These are phyloP conservation scores for Globisporangium cystogenes DNA, from an alignment of 352 stramenopile genomes.

Conservation along the genomic window DNA sequence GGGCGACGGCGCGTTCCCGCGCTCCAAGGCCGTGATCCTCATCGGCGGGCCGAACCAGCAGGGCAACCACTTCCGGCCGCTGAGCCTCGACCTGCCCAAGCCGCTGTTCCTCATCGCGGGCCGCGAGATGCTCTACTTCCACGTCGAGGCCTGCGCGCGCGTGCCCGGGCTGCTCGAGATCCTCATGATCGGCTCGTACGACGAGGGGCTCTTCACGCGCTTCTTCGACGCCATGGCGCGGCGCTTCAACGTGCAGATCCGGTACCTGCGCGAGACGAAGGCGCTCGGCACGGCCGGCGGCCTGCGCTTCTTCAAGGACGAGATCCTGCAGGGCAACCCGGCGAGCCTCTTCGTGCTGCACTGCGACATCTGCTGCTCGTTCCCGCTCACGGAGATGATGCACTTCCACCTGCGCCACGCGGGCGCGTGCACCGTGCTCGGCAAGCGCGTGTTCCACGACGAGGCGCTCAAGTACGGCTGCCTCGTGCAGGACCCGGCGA, in stretches of 20 bases:
- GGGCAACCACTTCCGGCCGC: conserved; percentile 83
- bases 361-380: conserved; percentile 86
- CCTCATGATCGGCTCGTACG: conserved; percentile 86
- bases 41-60: conserved; percentile 84
- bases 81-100: conserved; percentile 84
- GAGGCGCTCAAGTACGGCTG: conserved; percentile 88
- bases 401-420: conserved; percentile 77
- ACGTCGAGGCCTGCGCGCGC: conserved; percentile 79
- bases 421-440: conserved; percentile 70
- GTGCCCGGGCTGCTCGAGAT: conserved; percentile 85
- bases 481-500: conserved; percentile 66
- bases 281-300: conserved; percentile 77
- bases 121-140: conserved; percentile 86
- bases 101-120: conserved; percentile 84
- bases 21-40: conserved; percentile 84
- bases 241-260: conserved; percentile 83
- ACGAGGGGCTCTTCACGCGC: conserved; percentile 83
- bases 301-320: conserved; percentile 79
- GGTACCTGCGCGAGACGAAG: conserved; percentile 78
- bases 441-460: conserved; percentile 86
- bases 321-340: conserved; percentile 73
- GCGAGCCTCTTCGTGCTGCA: conserved; percentile 79
- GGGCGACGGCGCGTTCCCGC: conserved; percentile 55
- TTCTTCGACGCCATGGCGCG: conserved; percentile 83
- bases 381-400: conserved; percentile 87